Percentiles rank a stretch among this genome's conserved stretches.
phyloP scores from a whole-genome alignment of 805 yeast genomes.

The Candida germanica region DNA sequence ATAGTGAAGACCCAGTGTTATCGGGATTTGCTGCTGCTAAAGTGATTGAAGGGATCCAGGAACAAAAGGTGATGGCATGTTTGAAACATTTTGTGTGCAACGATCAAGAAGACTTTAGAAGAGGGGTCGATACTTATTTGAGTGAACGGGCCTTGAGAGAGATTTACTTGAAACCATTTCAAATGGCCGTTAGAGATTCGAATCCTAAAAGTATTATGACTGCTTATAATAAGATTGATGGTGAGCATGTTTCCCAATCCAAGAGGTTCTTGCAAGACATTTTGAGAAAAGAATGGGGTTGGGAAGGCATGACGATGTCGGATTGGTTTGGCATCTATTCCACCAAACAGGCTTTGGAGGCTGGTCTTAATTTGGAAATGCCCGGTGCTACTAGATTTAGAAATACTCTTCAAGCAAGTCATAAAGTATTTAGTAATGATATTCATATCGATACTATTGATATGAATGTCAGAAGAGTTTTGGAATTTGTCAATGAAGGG shows the following conservation, averaged over 20 bases:
- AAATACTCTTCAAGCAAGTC: slow-evolving; percentile 37
- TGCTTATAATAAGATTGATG: slow-evolving; percentile 61
- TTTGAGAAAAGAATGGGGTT: slow-evolving; percentile 55
- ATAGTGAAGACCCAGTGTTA: slow-evolving; percentile 57
- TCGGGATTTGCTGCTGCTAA: slow-evolving; percentile 47
- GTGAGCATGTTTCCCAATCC: slow-evolving; percentile 52
- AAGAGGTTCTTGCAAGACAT: slow-evolving; percentile 42
- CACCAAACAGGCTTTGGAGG: slow-evolving; percentile 42
- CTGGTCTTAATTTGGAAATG: slow-evolving; percentile 65
- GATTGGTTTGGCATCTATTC: slow-evolving; percentile 65
- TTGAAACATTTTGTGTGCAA: slow-evolving; percentile 64
- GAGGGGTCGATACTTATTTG: slow-evolving; percentile 45
- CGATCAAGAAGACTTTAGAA: slow-evolving; percentile 58
- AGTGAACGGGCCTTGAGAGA: slow-evolving; percentile 64
- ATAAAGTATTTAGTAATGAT: slow-evolving; percentile 41
- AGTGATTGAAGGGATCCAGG: slow-evolving; percentile 54
- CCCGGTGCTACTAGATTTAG: slow-evolving; percentile 58
- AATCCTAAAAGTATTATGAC: slow-evolving; percentile 60
- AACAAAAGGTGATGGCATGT: slow-evolving; percentile 49
- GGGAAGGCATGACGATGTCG: slow-evolving; percentile 55
- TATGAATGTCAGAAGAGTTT: slow-evolving; percentile 46
- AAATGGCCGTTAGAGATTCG: slow-evolving; percentile 51
- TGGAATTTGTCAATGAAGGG: slow-evolving; percentile 46
- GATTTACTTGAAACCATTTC: slow-evolving; percentile 61
- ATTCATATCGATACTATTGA: slow-evolving; percentile 41